These are phyloP conservation scores for Tagetes patula DNA, from an alignment of 129 eudicot genomes.

Conservation along the genomic window DNA sequence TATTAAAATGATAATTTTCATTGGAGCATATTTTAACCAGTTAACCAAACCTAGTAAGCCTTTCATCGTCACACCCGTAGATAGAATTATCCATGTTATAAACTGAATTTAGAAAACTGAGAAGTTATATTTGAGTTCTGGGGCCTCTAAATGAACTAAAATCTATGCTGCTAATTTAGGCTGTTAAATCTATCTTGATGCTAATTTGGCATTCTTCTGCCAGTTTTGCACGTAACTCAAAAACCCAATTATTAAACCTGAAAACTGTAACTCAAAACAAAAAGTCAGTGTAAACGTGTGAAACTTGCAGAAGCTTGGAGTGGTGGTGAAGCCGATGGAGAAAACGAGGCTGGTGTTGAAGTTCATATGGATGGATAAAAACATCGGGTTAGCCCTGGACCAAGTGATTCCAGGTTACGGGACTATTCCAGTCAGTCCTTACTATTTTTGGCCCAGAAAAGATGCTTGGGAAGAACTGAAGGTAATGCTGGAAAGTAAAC, in stretches of 20 bases:
- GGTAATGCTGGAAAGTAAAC: constrained; percentile 75
- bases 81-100: neutral
- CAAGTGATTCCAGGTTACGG: constrained; percentile 89
- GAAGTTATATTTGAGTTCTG: neutral
- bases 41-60: neutral
- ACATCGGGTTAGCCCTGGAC: constrained; percentile 77
- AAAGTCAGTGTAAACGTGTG: neutral
- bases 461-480: constrained; percentile 98
- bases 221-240: neutral
- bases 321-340: constrained; percentile 75
- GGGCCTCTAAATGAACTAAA: neutral
- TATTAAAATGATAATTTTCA: neutral
- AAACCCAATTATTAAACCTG: neutral
- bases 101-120: neutral
- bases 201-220: neutral
- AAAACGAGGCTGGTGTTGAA: constrained; percentile 77
- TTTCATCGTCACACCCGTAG: neutral
- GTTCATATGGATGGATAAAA: constrained; percentile 95
- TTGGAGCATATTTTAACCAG: neutral
- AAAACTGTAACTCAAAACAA: neutral
- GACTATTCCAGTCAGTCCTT: constrained; percentile 80
- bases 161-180: too few relatives aligned
- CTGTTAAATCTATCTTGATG: too few relatives aligned
- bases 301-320: constrained; percentile 58
- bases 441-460: constrained; percentile 92